Base-by-base conservation (phyloP, 495 filamentous ascomycete genomes). In the Trypethelium eluteriae region DNA sequence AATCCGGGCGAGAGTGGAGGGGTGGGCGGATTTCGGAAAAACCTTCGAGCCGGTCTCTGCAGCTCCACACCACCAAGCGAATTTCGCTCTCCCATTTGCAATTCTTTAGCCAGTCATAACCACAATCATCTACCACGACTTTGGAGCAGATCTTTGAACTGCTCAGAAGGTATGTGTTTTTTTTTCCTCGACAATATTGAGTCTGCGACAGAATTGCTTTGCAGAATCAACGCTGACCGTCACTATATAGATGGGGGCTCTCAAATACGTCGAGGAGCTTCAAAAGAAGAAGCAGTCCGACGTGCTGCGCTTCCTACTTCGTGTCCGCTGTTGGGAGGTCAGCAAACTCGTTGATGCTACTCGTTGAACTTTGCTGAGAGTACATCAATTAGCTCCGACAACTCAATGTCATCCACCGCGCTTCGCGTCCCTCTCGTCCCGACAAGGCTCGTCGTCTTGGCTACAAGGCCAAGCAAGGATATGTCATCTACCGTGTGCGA, bases 251-350 rank as follows among this genome's bases (percentile, higher is more conserved):
- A 78, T 77, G 76, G 76, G 76, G 68, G 76, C 76, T 68, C 88
- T 94, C 80, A 97, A 97, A 83, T 97, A 97, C 84, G 90, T 98
- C 81, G 94, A 98, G 85, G 94, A 98, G 86, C 88, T 98, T 79
- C 90, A 95, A 78, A 98, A 98, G 90, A 96, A 96, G 90, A 98
- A 98, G 90, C 94, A 98, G 86, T 95, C 90, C 77, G 94, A 98
- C 82, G 89, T 98, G 72, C 88, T 97, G 81, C 93, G 92, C 84
- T 98, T 98, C 87, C 87, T 98, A 81, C 90, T 96, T 78, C 93
- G 94, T 79, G 95, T 98, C 78, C 92, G 94, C 83, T 98, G 95
- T 91, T 98, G 94, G 94, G 94, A 98, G 90, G 94, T 98, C 88
- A 89, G 94, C 5, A 34, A 59, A 18, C 18, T 36, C 36, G 80